These are phyloP conservation scores for Spergularia marina DNA, from an alignment of 148 eudicot genomes.

Conservation along the genomic window DNA sequence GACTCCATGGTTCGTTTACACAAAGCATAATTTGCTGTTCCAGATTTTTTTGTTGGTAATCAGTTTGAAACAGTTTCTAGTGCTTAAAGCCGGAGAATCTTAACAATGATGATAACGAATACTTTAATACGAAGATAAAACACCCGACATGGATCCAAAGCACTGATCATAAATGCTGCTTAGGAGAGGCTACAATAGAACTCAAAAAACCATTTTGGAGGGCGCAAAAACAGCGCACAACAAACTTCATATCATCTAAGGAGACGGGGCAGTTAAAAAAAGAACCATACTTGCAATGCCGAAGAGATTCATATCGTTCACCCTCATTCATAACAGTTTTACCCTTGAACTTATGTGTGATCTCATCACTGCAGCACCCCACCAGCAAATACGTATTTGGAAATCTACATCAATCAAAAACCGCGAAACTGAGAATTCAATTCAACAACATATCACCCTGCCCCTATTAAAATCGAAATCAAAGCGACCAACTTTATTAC, in stretches of 20 bases:
- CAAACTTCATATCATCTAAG: too few relatives aligned
- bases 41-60: neutral
- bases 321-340: slow-evolving; percentile 69
- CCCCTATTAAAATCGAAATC: neutral
- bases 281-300: slow-evolving; percentile 62
- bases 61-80: neutral
- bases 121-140: neutral
- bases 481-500: neutral
- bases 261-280: neutral
- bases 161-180: neutral
- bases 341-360: slow-evolving; percentile 61
- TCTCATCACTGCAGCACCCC: slow-evolving; percentile 71
- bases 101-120: neutral
- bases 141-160: neutral
- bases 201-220: neutral
- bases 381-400: slow-evolving; percentile 72
- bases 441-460: neutral
- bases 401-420: slow-evolving; percentile 35
- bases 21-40: neutral
- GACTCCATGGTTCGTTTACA: too few relatives aligned
- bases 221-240: too few relatives aligned
- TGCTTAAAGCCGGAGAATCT: neutral
- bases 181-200: neutral
- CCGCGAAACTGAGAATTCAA: neutral
- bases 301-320: slow-evolving; percentile 75